Evolutionary conservation across 1,284 basidiomycete species (phyloP), one percentile per base, ranked within the genome.

Genomic region (Leccinum pachyderme): DNA sequence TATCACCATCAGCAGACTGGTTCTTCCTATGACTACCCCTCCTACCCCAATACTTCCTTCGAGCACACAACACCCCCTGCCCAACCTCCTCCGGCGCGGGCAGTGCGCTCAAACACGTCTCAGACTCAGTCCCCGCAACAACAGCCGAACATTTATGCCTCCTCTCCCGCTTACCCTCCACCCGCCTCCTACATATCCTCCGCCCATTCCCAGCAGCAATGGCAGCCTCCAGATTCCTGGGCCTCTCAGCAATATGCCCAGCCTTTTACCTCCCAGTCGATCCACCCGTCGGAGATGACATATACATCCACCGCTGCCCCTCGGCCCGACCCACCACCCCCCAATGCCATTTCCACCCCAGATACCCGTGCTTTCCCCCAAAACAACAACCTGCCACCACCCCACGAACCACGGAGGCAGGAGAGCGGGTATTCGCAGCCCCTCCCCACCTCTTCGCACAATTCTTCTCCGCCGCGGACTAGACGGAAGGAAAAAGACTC

Each of bases 11-110:
- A 74, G 57, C 69, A 75, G 59, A 70, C 73, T 55, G 68, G 73
- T 61, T 67, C 70, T 56, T 71, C 67, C 39, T 86, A 87, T 67
- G 78, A 80, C 58, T 83, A 83, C 62, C 54, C 77, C 35, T 63
- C 73, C 37, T 81, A 80, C 59, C 70, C 75, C 7, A 63, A 72
- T 18, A 62, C 73, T 11, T 63, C 74, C n/a, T 79, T 75, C 58
- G 74, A 77, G 47, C 59, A 70, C 60, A 49, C 64, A 52, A 61
- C 76, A 66, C 63, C 67, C 70, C 61, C 72, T 71, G 54, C 67
- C 61, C 72, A 70, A 56, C 64, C 73, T 5, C 37, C 37, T 5
- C 37, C 37, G 57, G 65, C 53, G 59, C 70, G 73, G 49, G 50
- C 70, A 35, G 65, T 71, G 59, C 67, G 73, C 59, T 61, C 74